These are phyloP conservation scores for Umbilicus rupestris DNA, from an alignment of 164 flowering plant species.

Conservation along the genomic window DNA sequence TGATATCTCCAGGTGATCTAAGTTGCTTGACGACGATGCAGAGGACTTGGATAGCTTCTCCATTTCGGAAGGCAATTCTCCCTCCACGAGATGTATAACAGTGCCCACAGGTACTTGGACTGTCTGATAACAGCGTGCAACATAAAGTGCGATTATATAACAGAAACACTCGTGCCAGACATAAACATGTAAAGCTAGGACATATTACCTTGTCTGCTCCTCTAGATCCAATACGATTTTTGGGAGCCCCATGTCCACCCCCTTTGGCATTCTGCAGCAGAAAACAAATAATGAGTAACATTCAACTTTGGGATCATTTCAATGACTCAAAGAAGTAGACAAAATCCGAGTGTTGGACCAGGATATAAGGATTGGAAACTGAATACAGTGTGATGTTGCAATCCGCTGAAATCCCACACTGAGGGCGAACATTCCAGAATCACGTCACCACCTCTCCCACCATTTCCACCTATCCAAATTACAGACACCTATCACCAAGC, in stretches of 20 bases:
- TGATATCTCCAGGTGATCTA: slow-evolving; percentile 81
- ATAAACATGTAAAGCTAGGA: background rate
- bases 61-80: slow-evolving; percentile 50
- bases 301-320: background rate
- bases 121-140: slow-evolving; percentile 32
- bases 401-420: slow-evolving; percentile 76
- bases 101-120: slow-evolving; percentile 85
- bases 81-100: slow-evolving; percentile 72
- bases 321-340: too few relatives aligned
- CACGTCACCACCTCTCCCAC: slow-evolving; percentile 92
- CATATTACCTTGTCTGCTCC: slow-evolving; percentile 57
- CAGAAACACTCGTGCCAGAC: background rate
- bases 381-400: slow-evolving; percentile 71
- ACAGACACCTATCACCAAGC: background rate
- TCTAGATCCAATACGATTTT: slow-evolving; percentile 35
- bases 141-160: background rate
- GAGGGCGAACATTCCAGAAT: slow-evolving; percentile 63
- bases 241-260: slow-evolving; percentile 41
- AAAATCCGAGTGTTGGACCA: too few relatives aligned
- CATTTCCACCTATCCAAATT: slow-evolving; percentile 56
- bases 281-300: slow-evolving; percentile 2
- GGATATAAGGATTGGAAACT: slow-evolving; percentile 1
- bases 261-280: slow-evolving; percentile 44
- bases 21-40: slow-evolving; percentile 18
- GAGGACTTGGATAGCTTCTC: slow-evolving; percentile 22